Percentiles rank a stretch among this genome's conserved stretches.
Conservation (phyloP, 2,329 filamentous ascomycete species). For the Penicillium sp. region DNA sequence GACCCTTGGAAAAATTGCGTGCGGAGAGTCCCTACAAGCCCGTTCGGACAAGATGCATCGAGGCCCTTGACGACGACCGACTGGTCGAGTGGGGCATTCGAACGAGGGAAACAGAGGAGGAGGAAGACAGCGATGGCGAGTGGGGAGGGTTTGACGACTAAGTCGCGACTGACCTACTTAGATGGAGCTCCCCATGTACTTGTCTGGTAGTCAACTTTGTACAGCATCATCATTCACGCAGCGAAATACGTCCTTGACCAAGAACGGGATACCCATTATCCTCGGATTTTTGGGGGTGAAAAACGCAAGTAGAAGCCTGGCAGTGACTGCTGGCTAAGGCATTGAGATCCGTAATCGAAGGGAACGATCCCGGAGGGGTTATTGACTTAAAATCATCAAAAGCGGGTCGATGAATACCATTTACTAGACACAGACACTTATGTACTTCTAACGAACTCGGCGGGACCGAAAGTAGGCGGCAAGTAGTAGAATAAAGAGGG, state of each 20-base stretch:
- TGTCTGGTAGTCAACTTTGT: not conserved
- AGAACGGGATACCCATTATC: not conserved
- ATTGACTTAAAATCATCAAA: too few species aligned
- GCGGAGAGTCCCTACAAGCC: conserved; percentile 60
- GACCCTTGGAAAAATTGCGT: conserved; percentile 41
- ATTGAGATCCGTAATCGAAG: too few species aligned
- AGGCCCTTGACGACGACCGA: conserved; percentile 67
- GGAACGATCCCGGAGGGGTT: too few species aligned
- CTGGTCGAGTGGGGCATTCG: conserved; percentile 55
- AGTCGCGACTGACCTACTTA: not conserved
- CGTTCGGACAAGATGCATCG: conserved; percentile 62
- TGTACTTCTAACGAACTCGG: too few species aligned
- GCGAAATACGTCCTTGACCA: not conserved
- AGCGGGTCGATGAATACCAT: too few species aligned
- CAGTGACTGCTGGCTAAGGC: too few species aligned
- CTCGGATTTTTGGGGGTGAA: too few species aligned
- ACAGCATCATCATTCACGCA: not conserved
- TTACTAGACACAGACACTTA: too few species aligned
- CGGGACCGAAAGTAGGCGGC: too few species aligned
- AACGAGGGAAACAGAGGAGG: conserved; percentile 37
- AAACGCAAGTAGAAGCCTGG: too few species aligned
- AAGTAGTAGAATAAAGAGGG: not conserved
- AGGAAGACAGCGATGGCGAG: conserved; percentile 48
- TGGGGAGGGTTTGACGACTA: conserved; percentile 62
- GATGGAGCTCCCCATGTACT: too few species aligned